These are phyloP conservation scores for Boletus reticuloceps DNA, from an alignment of 768 basidiomycete species.

Conservation along the genomic window DNA sequence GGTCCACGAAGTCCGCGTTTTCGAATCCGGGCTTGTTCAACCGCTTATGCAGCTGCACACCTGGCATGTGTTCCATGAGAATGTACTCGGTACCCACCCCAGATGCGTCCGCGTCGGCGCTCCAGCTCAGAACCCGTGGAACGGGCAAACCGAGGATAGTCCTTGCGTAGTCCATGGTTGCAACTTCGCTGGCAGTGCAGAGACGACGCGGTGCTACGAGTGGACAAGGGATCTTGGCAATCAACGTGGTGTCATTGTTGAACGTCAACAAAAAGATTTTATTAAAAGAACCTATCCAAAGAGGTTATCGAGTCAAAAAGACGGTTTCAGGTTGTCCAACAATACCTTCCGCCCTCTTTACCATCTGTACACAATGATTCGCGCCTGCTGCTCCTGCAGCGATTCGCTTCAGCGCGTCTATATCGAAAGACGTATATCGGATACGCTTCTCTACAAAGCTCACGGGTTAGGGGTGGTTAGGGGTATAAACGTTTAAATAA, in stretches of 20 bases:
- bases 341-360: conserved; percentile 10
- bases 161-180: conserved; percentile 33
- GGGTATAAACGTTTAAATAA: neutral
- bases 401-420: conserved; percentile 19
- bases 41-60: conserved; percentile 23
- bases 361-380: conserved; percentile 16
- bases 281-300: conserved; percentile 6
- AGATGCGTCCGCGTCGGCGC: conserved; percentile 13
- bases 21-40: neutral
- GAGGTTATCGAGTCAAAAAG: too few relatives aligned
- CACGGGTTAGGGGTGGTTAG: neutral
- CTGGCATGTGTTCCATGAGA: conserved; percentile 31
- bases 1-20: conserved; percentile 12
- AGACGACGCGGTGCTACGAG: conserved; percentile 28
- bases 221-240: conserved; percentile 16
- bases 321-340: neutral
- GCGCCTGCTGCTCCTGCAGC: conserved; percentile 8
- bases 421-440: conserved; percentile 1
- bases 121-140: conserved; percentile 33
- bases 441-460: neutral
- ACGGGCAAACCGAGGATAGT: conserved; percentile 25
- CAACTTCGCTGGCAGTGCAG: conserved; percentile 37
- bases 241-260: conserved; percentile 8
- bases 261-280: conserved; percentile 14
- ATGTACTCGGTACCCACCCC: conserved; percentile 33